Evolutionary conservation across 306 rosid species (phyloP), one percentile per base, ranked within the genome.

Genomic region (Alnus rubra): DNA sequence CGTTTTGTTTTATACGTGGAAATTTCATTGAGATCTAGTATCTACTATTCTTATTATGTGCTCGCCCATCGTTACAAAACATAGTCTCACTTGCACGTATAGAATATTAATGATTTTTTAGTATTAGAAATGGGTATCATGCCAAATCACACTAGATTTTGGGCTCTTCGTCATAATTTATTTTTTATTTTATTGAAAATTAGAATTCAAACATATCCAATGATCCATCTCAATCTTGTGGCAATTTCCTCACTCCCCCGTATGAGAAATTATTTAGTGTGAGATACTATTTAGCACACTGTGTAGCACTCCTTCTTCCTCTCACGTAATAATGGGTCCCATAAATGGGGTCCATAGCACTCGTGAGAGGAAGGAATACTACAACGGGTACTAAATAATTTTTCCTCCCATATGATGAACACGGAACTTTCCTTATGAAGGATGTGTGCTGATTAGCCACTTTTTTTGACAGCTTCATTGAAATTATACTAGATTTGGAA

Each of bases 1-100:
- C 56, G 59, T 44, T 60, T 87, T 71, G 30, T n/a, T 69, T 77
- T 48, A 19, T 63, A 10, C 54, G 51, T 16, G 63, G 54, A 8
- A 33, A 70, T 51, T 39, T 74, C 52, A 64, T 53, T 45, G 75
- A 23, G 15, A 62, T 74, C 45, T 19, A 56, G 2, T 73, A 15
- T 37, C n/a, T 45, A 4, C 1, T 58, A 79, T 28, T 59, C 58
- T 5, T 35, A 18, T 15, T 64, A 42, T 5, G 11, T n/a, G n/a
- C n/a, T n/a, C n/a, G n/a, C n/a, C n/a, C n/a, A n/a, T n/a, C n/a
- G n/a, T n/a, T n/a, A n/a, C n/a, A n/a, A n/a, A n/a, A n/a, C n/a
- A n/a, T n/a, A n/a, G n/a, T n/a, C n/a, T n/a, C 3, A 1, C 6
- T 23, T 23, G 33, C 1, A 58, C 33, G 33, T 23, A 23, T 13